phyloP scores from a whole-genome alignment of 164 flowering plant genomes.

The Aristolochia fimbriata region DNA sequence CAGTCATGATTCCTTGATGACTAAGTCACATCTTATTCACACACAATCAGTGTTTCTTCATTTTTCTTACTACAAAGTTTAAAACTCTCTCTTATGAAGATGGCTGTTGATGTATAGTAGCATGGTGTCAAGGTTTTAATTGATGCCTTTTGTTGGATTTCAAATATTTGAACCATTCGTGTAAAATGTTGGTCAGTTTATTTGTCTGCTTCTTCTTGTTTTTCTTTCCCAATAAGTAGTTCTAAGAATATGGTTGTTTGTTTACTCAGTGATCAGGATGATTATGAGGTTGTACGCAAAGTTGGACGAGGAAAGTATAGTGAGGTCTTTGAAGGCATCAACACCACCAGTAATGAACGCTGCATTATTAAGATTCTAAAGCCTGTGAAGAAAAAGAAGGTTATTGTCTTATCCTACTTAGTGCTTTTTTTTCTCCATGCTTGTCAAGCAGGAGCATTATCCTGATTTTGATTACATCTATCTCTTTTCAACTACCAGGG shows the following conservation, averaged over 20 bases:
- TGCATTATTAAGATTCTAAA: constrained; percentile 72
- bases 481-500: no score
- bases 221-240: not conserved
- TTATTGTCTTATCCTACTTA: constrained; percentile 1
- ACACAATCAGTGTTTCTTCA: no score
- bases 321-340: constrained; percentile 61
- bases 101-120: no score
- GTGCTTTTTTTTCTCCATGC: not conserved
- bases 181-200: no score
- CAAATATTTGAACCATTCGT: no score
- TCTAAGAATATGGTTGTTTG: not conserved
- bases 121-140: not conserved
- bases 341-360: constrained; percentile 35
- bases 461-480: no score
- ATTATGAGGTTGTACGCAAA: constrained; percentile 60
- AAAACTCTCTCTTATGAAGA: no score
- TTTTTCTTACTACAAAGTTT: no score
- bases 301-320: constrained; percentile 71
- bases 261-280: constrained; percentile 47
- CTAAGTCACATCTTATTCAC: no score
- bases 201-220: not conserved
- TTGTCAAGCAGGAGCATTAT: not conserved
- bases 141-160: no score
- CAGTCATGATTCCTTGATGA: no score
- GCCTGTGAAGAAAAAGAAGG: constrained; percentile 86